Percentiles rank a stretch among this genome's conserved stretches.
These are phyloP conservation scores for Xylaria sp. DNA, from an alignment of 2,329 filamentous ascomycete species.

Conservation along the genomic window DNA sequence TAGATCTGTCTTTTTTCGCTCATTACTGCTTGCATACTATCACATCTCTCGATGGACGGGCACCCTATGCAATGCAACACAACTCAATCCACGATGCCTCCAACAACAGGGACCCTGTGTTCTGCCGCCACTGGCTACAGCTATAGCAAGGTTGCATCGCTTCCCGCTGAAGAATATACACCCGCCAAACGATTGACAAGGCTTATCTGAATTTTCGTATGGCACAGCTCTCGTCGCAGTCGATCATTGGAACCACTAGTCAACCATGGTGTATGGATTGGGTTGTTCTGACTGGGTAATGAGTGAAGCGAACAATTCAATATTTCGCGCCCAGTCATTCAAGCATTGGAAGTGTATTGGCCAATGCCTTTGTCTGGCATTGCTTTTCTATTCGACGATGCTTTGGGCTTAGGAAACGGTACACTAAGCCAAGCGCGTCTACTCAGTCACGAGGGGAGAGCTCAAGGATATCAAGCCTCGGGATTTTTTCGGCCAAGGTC, in stretches of 20 bases:
- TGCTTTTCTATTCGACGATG: conserved; percentile 29
- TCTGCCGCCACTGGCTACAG: conserved; percentile 32
- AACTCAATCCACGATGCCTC: conserved; percentile 31
- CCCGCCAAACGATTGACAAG: conserved; percentile 25
- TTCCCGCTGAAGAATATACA: conserved; percentile 28
- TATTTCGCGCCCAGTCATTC: conserved; percentile 18
- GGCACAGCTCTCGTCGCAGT: conserved; percentile 15
- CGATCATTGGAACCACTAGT: conserved; percentile 28
- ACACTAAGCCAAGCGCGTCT: conserved; percentile 15
- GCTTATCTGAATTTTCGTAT: conserved; percentile 24
- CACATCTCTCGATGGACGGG: conserved; percentile 32
- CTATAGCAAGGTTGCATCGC: conserved; percentile 31
- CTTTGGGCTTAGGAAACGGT: conserved; percentile 1
- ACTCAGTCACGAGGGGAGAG: conserved; percentile 9
- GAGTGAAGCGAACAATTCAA: conserved; percentile 26
- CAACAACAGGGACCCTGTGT: conserved; percentile 33
- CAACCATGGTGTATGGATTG: conserved; percentile 14
- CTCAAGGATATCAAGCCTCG: background rate
- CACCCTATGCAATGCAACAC: conserved; percentile 37
- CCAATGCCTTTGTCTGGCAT: conserved; percentile 25
- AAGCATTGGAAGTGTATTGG: conserved; percentile 22
- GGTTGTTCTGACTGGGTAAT: conserved; percentile 14
- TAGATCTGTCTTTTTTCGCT: conserved; percentile 26
- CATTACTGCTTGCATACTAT: conserved; percentile 29
- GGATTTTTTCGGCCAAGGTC: background rate